Conservation (phyloP, 2,329 filamentous ascomycete species). For the Arthrobotrys musiformis region DNA sequence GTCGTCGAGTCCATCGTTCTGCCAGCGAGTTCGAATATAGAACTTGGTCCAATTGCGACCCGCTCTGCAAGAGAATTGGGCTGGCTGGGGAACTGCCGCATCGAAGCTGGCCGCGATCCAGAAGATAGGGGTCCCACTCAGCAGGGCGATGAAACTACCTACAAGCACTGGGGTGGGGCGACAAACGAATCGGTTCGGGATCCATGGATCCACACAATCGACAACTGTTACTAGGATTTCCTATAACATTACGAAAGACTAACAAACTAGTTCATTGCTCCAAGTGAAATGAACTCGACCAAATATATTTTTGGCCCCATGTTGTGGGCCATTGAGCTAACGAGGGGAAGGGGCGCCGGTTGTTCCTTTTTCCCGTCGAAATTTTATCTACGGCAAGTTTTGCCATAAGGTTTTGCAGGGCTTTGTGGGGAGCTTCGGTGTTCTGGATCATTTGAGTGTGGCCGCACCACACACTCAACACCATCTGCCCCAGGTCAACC, state of each 20-base stretch:
- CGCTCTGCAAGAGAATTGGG: background rate
- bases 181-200: constrained; percentile 21
- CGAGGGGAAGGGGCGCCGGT: background rate
- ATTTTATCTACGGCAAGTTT: constrained; percentile 20
- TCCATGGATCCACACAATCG: background rate
- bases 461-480: constrained; percentile 43
- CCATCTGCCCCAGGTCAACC: background rate
- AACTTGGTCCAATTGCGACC: background rate
- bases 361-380: constrained; percentile 24
- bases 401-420: constrained; percentile 25
- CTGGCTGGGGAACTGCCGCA: constrained; percentile 2
- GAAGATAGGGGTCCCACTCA: constrained; percentile 18
- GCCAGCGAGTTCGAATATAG: background rate
- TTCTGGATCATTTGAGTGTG: background rate
- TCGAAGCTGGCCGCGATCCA: background rate
- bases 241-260: background rate
- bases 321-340: background rate
- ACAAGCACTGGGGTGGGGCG: constrained; percentile 1
- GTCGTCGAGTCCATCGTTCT: background rate
- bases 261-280: background rate
- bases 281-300: background rate
- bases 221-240: background rate
- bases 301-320: constrained; percentile 20
- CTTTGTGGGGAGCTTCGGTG: constrained; percentile 16
- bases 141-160: constrained; percentile 22